Evolutionary conservation across 2,329 filamentous ascomycete species (phyloP).

Genomic region (Beauveria caledonica): DNA sequence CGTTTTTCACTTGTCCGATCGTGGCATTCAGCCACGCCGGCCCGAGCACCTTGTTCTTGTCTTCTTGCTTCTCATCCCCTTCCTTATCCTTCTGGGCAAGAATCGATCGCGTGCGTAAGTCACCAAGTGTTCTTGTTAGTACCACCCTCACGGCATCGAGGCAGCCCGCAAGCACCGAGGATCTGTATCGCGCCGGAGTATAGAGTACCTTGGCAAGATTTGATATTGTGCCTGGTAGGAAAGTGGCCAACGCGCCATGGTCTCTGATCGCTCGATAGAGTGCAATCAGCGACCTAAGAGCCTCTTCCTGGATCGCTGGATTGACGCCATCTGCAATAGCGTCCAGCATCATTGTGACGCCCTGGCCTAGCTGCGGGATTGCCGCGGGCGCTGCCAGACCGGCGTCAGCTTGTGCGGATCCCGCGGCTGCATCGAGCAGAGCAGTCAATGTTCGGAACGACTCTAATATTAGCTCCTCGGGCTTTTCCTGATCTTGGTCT

Average conservation of each 20-base stretch:
- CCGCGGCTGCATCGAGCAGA: slow-evolving; percentile 53
- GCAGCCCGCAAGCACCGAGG: slow-evolving; percentile 52
- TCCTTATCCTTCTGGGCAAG: slow-evolving; percentile 27
- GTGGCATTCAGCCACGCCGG: slow-evolving; percentile 72
- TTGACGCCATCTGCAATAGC: slow-evolving; percentile 57
- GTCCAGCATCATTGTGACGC: slow-evolving; percentile 72
- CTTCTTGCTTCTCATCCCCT: slow-evolving; percentile 15
- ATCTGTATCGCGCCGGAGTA: slow-evolving; percentile 51
- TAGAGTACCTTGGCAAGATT: slow-evolving; percentile 68
- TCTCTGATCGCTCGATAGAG: slow-evolving; percentile 60
- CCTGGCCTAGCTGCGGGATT: slow-evolving; percentile 73
- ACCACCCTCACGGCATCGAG: slow-evolving; percentile 50
- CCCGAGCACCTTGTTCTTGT: slow-evolving; percentile 32
- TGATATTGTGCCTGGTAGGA: slow-evolving; percentile 83
- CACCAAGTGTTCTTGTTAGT: slow-evolving; percentile 47
- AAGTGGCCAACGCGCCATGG: slow-evolving; percentile 67
- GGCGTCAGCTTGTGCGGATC: slow-evolving; percentile 39
- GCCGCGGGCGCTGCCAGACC: slow-evolving; percentile 48
- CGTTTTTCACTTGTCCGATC: slow-evolving; percentile 70
- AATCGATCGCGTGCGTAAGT: slow-evolving; percentile 45
- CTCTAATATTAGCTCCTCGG: slow-evolving; percentile 68
- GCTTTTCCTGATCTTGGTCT: slow-evolving; percentile 34
- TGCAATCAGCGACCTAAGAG: slow-evolving; percentile 54
- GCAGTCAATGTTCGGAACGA: slow-evolving; percentile 61
- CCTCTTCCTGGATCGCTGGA: slow-evolving; percentile 61